Base-by-base conservation (phyloP, 768 basidiomycete species). In the Boletus reticulatus region DNA sequence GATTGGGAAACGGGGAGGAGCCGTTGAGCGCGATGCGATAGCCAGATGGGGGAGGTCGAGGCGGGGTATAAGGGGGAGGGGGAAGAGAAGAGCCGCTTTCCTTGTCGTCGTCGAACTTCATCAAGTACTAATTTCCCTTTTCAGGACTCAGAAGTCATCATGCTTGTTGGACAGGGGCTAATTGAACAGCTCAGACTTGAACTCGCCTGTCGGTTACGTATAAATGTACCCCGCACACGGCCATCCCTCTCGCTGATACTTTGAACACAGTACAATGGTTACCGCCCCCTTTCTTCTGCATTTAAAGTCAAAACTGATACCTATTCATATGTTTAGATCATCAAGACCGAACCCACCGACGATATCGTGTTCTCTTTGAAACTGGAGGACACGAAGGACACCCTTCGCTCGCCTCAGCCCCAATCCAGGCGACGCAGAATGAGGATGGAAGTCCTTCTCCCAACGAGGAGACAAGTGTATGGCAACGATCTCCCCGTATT, bases 41-140 rank as follows among this genome's bases (percentile, higher is more conserved):
- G 13, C 89, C 89, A 1, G 88, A 88, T 3, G 84, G 80, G 0
- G 86, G 84, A 0, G 78, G 72, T 36, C 50, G 53, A 0, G 55
- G 27, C 0, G 59, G 53, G 11, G 56, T 13, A 43, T 68, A 66
- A 16, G 62, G 62, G 17, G 63, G 66, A 52, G 66, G 66, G 17
- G 41, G 51, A 22, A 20, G 50, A 17, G 47, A 31, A 44, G 31
- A 4, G 9, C 29, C 43, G 34, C 8, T 29, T 13, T 56, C 43
- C 32, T 60, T 57, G 29, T 5, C 11, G 29, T 61, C 55, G 43
- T 61, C 12, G 6, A 11, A 48, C 38, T 53, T 53, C 63, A 62
- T 64, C 13, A 31, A 22, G 27, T 4, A 7, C 13, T 36, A 13
- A 36, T 11, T 36, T 36, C 34, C 29, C 29, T 29, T 29, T 29